Percentiles rank a stretch among this genome's conserved stretches.
Conservation (phyloP, 2,329 filamentous ascomycete species). For the Bertia moriformis region DNA sequence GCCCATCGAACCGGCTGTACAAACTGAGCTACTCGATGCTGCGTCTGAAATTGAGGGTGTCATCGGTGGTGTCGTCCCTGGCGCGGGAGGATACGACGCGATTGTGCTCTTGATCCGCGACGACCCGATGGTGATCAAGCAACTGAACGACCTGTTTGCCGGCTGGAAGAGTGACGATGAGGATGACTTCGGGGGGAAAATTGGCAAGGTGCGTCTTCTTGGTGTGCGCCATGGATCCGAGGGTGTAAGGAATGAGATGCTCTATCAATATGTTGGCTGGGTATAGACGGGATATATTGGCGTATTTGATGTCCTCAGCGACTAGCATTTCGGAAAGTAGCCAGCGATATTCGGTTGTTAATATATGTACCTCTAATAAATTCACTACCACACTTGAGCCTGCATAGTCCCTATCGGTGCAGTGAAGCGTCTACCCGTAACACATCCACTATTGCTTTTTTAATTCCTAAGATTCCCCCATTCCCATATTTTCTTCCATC, state of each 20-base stretch:
- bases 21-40: conserved; percentile 44
- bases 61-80: conserved; percentile 49
- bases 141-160: conserved; percentile 28
- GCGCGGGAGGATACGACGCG: conserved; percentile 52
- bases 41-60: conserved; percentile 39
- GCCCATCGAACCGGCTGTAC: conserved; percentile 46
- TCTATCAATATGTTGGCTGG: conserved; percentile 21
- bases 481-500: no score
- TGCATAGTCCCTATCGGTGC: no score
- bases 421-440: no score
- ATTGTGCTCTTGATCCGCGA: conserved; percentile 43
- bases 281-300: no score
- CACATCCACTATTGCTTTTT: no score
- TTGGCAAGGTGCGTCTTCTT: conserved; percentile 24
- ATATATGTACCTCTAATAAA: no score
- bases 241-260: conserved; percentile 22
- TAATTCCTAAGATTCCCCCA: no score
- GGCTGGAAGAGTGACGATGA: conserved; percentile 30
- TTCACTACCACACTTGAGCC: no score
- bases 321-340: no score
- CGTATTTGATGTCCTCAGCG: no score
- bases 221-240: conserved; percentile 27
- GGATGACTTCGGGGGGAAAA: conserved; percentile 25
- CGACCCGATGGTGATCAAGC: conserved; percentile 26
- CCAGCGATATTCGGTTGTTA: no score